These are phyloP conservation scores for Pythium dissotocum DNA, from an alignment of 352 stramenopile genomes.

Conservation along the genomic window DNA sequence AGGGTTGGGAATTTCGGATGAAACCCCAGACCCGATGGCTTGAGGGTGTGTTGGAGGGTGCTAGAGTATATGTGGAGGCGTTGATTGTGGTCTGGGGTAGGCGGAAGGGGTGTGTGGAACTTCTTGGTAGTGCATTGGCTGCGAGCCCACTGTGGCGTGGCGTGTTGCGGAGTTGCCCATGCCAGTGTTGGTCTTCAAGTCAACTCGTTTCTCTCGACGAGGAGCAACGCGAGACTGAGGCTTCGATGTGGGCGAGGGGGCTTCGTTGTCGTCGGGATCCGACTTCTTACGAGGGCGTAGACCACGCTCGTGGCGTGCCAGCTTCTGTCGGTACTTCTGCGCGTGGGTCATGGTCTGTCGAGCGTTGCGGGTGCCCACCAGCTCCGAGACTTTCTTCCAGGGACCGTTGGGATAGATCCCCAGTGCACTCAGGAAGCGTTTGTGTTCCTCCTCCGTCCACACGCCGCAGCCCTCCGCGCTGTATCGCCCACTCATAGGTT, in stretches of 20 bases:
- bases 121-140: neutral
- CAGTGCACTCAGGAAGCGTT: slow-evolving; percentile 32
- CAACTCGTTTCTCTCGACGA: neutral
- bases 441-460: slow-evolving; percentile 35
- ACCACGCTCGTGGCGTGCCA: slow-evolving; percentile 28
- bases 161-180: no score
- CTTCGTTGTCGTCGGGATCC: neutral
- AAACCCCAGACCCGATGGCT: no score
- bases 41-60: no score
- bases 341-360: slow-evolving; percentile 38
- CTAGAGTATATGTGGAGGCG: no score
- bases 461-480: slow-evolving; percentile 16
- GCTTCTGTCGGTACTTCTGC: slow-evolving; percentile 43
- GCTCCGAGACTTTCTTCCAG: slow-evolving; percentile 28
- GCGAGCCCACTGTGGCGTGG: neutral
- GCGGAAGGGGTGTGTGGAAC: neutral
- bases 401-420: slow-evolving; percentile 30
- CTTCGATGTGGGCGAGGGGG: neutral
- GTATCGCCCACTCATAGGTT: neutral
- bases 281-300: slow-evolving; percentile 11
- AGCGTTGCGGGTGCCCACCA: slow-evolving; percentile 31
- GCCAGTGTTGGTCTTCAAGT: neutral
- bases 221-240: neutral
- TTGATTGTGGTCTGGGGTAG: no score
- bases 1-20: neutral